phyloP scores from a whole-genome alignment of 768 basidiomycete genomes.

The Porphyrellus cyaneotinctus region DNA sequence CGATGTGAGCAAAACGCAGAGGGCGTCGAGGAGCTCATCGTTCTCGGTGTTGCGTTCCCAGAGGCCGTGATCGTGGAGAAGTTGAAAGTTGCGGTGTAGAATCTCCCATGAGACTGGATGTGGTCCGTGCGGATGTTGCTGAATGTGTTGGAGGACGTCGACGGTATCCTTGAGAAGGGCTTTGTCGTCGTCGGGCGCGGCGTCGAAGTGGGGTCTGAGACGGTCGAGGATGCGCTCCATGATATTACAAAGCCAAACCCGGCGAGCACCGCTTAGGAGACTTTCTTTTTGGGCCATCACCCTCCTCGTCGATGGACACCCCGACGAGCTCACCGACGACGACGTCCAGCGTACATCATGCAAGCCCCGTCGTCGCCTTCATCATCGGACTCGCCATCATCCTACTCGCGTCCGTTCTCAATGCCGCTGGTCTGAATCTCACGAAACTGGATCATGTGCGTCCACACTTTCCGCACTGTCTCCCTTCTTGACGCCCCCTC shows the following conservation, averaged over 20 bases:
- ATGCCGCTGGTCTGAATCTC: constrained; percentile 90
- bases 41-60: constrained; percentile 27
- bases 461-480: constrained; percentile 6
- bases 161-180: constrained; percentile 23
- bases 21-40: constrained; percentile 25
- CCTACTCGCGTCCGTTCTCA: constrained; percentile 76
- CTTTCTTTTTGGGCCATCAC: constrained; percentile 1
- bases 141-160: constrained; percentile 15
- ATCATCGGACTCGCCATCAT: constrained; percentile 86
- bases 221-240: constrained; percentile 30
- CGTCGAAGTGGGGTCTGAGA: constrained; percentile 15
- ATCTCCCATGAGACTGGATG: constrained; percentile 22
- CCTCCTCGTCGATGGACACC: constrained; percentile 18
- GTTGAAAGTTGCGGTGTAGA: constrained; percentile 18
- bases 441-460: constrained; percentile 90
- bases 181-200: constrained; percentile 5
- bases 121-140: constrained; percentile 19
- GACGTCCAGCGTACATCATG: constrained; percentile 32
- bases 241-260: neutral
- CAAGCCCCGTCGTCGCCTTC: constrained; percentile 65
- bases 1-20: constrained; percentile 16
- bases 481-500: neutral
- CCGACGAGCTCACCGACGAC: constrained; percentile 18
- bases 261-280: constrained; percentile 17
- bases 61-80: constrained; percentile 22